A percentile compares a stretch with the other conserved stretches of the same genome.
These are phyloP conservation scores for Pleurotus ostreatus DNA, from an alignment of 768 basidiomycete species.

Conservation along the genomic window DNA sequence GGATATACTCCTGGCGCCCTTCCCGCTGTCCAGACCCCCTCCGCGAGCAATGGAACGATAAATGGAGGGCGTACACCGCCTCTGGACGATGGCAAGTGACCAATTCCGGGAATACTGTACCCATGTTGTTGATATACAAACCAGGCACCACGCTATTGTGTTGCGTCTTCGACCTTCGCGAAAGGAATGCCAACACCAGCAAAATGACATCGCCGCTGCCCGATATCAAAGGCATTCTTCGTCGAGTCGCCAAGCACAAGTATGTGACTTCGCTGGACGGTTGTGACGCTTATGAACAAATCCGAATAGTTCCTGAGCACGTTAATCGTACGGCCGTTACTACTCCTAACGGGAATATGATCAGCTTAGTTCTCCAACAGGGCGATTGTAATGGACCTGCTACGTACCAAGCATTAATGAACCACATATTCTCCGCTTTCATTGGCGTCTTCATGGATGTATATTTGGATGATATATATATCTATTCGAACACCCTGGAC, in stretches of 20 bases:
- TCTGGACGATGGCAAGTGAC: conserved; percentile 9
- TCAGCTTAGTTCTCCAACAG: conserved; percentile 22
- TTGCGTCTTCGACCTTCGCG: conserved; percentile 26
- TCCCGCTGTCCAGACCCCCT: conserved; percentile 12
- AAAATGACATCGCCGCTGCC: conserved; percentile 26
- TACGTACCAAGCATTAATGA: no score
- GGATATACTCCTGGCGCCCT: no score
- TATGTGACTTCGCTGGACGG: conserved; percentile 22
- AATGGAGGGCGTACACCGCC: conserved; percentile 8
- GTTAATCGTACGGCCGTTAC: conserved; percentile 14
- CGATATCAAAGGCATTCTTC: conserved; percentile 21
- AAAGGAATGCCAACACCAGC: conserved; percentile 30
- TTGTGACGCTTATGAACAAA: conserved; percentile 35
- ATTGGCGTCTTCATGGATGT: no score
- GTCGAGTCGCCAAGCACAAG: conserved; percentile 14
- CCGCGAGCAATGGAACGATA: conserved; percentile 10
- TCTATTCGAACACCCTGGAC: no score
- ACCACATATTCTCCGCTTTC: no score
- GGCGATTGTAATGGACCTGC: conserved; percentile 26
- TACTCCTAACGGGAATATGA: conserved; percentile 26
- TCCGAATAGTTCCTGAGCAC: conserved; percentile 11
- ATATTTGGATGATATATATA: no score
- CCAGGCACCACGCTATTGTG: conserved; percentile 12
- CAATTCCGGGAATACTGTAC: background rate
- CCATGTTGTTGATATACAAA: background rate